Base-by-base conservation (phyloP, 2,329 filamentous ascomycete species). In the Stemphylium beticola region DNA sequence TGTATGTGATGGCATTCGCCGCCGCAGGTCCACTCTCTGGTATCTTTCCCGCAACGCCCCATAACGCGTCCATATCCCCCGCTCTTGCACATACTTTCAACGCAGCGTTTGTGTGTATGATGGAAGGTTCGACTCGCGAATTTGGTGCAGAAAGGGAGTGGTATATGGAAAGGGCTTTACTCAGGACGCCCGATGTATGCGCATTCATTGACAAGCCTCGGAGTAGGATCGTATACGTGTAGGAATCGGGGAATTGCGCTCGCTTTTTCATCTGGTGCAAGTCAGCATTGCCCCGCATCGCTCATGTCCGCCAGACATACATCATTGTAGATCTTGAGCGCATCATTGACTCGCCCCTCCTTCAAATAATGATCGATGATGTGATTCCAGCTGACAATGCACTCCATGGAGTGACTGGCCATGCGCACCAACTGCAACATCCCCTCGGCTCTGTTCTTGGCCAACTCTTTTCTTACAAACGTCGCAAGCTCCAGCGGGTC, bases 261-360 rank as follows among this genome's bases (percentile, higher is more conserved):
- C 92, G 85, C 78, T 98, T 98, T 79, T 98, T 99, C 93, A 99
- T 98, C 89, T 68, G 22, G 11, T 11, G 26, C n/a, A 51, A 10
- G 50, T 68, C 55, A 70, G 64, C 39, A 31, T 32, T 33, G 7
- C 10, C 29, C 34, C 43, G 6, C 31, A 34, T 17, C 10, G 24
- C 12, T 14, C 12, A 32, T 22, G 22, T 47, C 3, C 29, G 18
- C 11, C 2, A 20, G 33, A 55, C 80, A 59, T 74, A 90, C 89
- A 74, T 98, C 93, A 74, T 97, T 96, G 78, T 87, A 97, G n/a
- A 92, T 80, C 76, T 90, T 92, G 53, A 96, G 77, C 15, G 90
- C 93, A 17, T 80, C 77, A 55, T 82, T 81, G 31, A 92, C 74
- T 46, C 82, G 82, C 37, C 84, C 80, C 20, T 85, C 79, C 37